Evolutionary conservation across 164 flowering plant genomes (phyloP), one percentile per base, ranked within the genome.

Genomic region (Vitis riparia): DNA sequence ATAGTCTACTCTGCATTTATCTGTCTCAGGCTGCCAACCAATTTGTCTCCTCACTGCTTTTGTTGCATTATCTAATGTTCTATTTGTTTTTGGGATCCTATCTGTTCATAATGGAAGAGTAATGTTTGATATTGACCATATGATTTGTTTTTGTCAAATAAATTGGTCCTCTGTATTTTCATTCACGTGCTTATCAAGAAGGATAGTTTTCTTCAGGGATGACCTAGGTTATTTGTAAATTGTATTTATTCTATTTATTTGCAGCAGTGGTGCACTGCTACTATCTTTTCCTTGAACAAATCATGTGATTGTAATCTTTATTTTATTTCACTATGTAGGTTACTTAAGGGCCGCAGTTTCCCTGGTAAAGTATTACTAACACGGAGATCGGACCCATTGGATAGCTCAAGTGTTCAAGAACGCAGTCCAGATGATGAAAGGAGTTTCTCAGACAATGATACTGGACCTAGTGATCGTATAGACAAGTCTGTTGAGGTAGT

Each of bases 361-460:
- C 99, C 99, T 79, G 98, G 99, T 17, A 95, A 95, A 76, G 87
- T 95, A 55, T 79, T 93, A 77, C 65, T 95, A 67, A 86, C 89
- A 44, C 80, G 92, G 61, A 87, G 87, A 71, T 63, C 97, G 68
- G 96, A 89, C 64, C 89, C 91, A 52, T 50, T 81, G 44, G 81
- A 77, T 63, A 79, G 75, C 50, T 62, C 86, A 53, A 60, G 74
- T 67, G 52, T 68, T 44, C 71, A 73, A 27, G 82, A 74, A 48
- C 69, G 10, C 5, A 82, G 91, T 47, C 87, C 93, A 9, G 80
- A 65, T 63, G 74, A 67, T 68, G 84, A 62, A 59, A 82, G 87
- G 77, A 92, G 93, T 69, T 76, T 75, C 19, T 82, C 88, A 13
- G 84, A 89, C 53, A 80, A 76, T 76, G 90, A 90, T 74, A 58